Base-by-base conservation (phyloP, 164 flowering plant species). In the Magnolia officinalis region DNA sequence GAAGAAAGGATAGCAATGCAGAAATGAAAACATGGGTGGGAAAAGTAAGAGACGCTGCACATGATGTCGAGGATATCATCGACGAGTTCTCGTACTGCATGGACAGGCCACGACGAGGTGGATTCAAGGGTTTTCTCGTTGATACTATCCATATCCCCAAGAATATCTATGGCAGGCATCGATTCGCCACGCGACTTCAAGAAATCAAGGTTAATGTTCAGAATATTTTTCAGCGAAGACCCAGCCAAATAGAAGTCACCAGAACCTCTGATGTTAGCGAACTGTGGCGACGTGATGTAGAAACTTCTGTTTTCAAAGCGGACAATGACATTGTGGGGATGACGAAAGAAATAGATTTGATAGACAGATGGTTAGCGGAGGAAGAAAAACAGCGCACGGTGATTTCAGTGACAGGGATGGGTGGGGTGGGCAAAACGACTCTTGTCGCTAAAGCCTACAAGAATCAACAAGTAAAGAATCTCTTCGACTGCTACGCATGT, bases 371-470 rank as follows among this genome's bases (percentile, higher is more conserved):
- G 92, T 74, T 87, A 26, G 45, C 59, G 8, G 85, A 78, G 3
- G 88, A 65, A 6, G 87, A 85, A 31, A 72, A 78, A 6, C 72
- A 80, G 2, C 74, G 78, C 8, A 78, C 67, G 8, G 75, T 84
- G n/a, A 70, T 85, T 37, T 83, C 90, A 16, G 74, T 90, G 52
- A 79, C 83, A 16, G 93, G 93, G 5, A 86, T 86, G 89, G 89
- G 89, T 1, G 92, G 92, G 6, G 67, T 81, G 0, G 92, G 90
- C 1, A 89, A 89, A 80, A 89, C 90, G 3, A 84, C 87, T 61
- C 78, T 89, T 1, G 88, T 77, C 20, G 72, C 76, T 1, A 78
- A 81, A 19, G 74, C 80, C 37, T 89, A 72, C 80, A 73, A 79
- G 24, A 74, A 78, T 11, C 75, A 61, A 23, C 24, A 1, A 0